Evolutionary conservation across 73 alveolate species (phyloP).

Genomic region (Paramecium octaurelia): DNA sequence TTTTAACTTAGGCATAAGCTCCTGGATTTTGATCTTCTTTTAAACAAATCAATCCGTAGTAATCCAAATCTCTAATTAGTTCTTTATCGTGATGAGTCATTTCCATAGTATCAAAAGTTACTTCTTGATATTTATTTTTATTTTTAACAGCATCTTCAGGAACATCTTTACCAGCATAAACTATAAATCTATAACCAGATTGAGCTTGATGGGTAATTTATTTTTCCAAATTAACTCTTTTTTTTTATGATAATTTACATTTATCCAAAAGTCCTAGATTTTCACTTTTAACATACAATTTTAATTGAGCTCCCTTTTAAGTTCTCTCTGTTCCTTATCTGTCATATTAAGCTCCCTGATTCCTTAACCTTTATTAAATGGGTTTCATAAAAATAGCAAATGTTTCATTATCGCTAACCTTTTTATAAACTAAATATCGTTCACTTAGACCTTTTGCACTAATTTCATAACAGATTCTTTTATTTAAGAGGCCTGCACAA

Average conservation of each 20-base stretch:
- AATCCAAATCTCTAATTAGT: neutral
- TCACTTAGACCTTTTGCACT: constrained; percentile 37
- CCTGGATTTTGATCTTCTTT: constrained; percentile 33
- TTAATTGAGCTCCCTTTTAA: neutral
- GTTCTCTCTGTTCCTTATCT: neutral
- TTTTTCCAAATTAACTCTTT: constrained; percentile 13
- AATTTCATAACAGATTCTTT: constrained; percentile 5
- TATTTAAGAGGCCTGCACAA: constrained; percentile 4
- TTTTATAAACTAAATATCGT: neutral
- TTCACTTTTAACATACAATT: constrained; percentile 42
- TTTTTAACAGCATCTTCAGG: neutral
- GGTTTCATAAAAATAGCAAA: constrained; percentile 5
- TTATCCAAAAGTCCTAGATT: neutral
- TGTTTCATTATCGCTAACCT: neutral
- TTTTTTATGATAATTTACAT: constrained; percentile 11
- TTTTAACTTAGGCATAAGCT: neutral
- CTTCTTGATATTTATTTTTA: neutral
- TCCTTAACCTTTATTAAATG: neutral
- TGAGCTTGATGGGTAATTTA: neutral
- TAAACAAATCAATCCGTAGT: constrained; percentile 27
- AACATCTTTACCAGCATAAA: constrained; percentile 11
- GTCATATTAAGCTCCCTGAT: neutral
- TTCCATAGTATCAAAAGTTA: neutral
- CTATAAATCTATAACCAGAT: constrained; percentile 22
- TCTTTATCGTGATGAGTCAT: neutral